A percentile compares a stretch with the other conserved stretches of the same genome.
Conservation (phyloP, 192 early-diverging fungal species). For the Rhizoclosmatium sp. region DNA sequence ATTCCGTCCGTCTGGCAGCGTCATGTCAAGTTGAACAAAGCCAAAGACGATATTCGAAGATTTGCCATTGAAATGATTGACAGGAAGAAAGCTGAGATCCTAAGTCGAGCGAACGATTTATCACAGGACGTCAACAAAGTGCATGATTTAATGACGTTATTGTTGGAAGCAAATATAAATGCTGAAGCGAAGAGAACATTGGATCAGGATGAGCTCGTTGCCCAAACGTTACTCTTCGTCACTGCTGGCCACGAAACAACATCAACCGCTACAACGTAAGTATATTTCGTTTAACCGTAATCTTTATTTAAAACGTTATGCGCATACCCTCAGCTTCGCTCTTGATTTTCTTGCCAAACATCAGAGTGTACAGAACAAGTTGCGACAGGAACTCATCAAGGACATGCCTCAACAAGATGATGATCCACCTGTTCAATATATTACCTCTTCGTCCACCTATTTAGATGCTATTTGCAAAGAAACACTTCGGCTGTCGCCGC, state of each 20-base stretch:
- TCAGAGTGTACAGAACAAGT: not conserved
- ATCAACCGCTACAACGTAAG: not conserved
- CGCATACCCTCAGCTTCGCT: not conserved
- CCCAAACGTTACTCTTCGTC: conserved; percentile 13
- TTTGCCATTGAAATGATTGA: not conserved
- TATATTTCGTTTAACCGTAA: not conserved
- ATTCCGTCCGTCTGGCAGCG: not conserved
- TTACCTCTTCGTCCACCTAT: conserved; percentile 13
- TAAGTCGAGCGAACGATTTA: not conserved
- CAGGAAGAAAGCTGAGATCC: not conserved
- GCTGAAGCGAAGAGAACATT: conserved; percentile 1
- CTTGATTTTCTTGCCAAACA: conserved; percentile 14
- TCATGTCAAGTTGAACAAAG: not conserved
- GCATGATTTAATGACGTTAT: not conserved
- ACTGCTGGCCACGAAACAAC: conserved; percentile 24
- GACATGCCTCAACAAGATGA: conserved; percentile 1
- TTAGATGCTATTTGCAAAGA: conserved; percentile 26
- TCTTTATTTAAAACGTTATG: not conserved
- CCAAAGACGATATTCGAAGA: not conserved
- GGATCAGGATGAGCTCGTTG: conserved; percentile 14
- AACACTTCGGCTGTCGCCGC: conserved; percentile 5
- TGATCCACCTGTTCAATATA: not conserved
- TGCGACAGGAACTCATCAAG: not conserved
- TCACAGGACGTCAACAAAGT: not conserved
- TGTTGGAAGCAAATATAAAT: conserved; percentile 16